Evolutionary conservation across 2,329 filamentous ascomycete genomes (phyloP), one percentile per base, ranked within the genome.

Genomic region (Cadophora sp.): DNA sequence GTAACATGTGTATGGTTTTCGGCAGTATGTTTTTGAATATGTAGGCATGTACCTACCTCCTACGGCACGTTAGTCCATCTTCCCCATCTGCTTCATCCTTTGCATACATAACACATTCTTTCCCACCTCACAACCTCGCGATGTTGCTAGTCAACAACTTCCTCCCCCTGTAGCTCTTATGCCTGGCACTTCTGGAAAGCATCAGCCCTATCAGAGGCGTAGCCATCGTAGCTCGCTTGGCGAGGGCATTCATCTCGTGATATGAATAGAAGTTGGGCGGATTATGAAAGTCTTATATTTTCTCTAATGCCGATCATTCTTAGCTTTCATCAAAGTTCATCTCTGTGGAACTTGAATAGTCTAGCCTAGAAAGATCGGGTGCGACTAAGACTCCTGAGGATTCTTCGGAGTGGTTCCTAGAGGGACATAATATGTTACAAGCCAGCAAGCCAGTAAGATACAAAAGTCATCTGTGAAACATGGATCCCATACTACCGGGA

Each of bases 251-350:
- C 19, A 55, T 55, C 51, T 31, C 3, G 1, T 2, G 5, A n/a
- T 5, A 55, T 4, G 16, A 29, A 9, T 27, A 14, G 34, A 34
- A 55, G 19, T 31, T 22, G 2, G 27, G 26, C 5, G 6, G 26
- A 11, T n/a, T 27, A 31, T 27, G 24, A 34, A 34, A 16, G 51
- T n/a, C 51, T 31, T n/a, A 22, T 55, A 11, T 4, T 16, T n/a
- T 31, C 26, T 14, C 5, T n/a, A 8, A 55, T 43, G 40, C 11
- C 19, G 40, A 43, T 43, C 9, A 31, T 34, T 19, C 27, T 27
- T 48, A 22, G 43, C 43, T 29, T 79, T 92, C 65, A 85, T 89
- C 2, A 92, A 92, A 67, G 83, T 91, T 46, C 86, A 91, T 73
- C 78, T 79, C 53, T 68, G 81, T 56, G 72, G 82, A 26, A 75